A percentile compares a stretch with the other conserved stretches of the same genome.
Evolutionary conservation across 805 yeast species (phyloP).

Genomic region (Yamadazyma tumulicola): DNA sequence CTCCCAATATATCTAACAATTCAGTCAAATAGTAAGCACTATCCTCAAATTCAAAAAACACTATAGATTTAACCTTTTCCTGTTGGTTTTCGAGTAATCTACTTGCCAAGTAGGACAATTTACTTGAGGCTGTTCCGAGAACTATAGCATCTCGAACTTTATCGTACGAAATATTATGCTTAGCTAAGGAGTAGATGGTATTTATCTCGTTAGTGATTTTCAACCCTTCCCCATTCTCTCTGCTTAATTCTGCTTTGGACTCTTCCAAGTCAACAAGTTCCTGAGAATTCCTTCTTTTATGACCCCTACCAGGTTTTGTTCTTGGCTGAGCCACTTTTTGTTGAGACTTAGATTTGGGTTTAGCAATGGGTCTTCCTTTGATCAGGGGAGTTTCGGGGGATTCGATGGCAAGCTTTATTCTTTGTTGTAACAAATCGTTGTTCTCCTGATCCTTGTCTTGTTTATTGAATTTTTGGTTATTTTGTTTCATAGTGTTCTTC

Average conservation of each 20-base stretch:
- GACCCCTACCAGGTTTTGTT: slow-evolving; percentile 3
- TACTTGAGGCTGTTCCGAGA: slow-evolving; percentile 63
- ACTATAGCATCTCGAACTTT: slow-evolving; percentile 33
- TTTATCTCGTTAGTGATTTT: slow-evolving; percentile 20
- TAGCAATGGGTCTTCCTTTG: slow-evolving; percentile 2
- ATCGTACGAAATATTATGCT: slow-evolving; percentile 14
- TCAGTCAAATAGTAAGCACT: slow-evolving; percentile 67
- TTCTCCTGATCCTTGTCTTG: slow-evolving; percentile 21
- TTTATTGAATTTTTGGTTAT: slow-evolving; percentile 33
- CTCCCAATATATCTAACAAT: slow-evolving; percentile 56
- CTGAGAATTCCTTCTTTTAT: slow-evolving; percentile 3
- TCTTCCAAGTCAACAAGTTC: slow-evolving; percentile 2
- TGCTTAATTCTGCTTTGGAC: slow-evolving; percentile 11
- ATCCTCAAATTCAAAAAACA: slow-evolving; percentile 70
- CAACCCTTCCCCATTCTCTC: slow-evolving; percentile 20
- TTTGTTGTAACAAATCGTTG: slow-evolving; percentile 8
- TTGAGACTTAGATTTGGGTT: background rate
- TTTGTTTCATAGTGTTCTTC: slow-evolving; percentile 38
- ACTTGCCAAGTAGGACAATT: slow-evolving; percentile 57
- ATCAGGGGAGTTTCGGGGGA: slow-evolving; percentile 3
- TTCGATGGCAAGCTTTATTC: slow-evolving; percentile 11
- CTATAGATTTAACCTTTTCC: slow-evolving; percentile 49
- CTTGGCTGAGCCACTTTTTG: slow-evolving; percentile 1
- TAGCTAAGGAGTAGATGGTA: slow-evolving; percentile 14
- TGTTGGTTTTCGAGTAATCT: slow-evolving; percentile 51